These are phyloP conservation scores for Citrus trifoliata DNA, from an alignment of 345 rosid genomes.

Conservation along the genomic window DNA sequence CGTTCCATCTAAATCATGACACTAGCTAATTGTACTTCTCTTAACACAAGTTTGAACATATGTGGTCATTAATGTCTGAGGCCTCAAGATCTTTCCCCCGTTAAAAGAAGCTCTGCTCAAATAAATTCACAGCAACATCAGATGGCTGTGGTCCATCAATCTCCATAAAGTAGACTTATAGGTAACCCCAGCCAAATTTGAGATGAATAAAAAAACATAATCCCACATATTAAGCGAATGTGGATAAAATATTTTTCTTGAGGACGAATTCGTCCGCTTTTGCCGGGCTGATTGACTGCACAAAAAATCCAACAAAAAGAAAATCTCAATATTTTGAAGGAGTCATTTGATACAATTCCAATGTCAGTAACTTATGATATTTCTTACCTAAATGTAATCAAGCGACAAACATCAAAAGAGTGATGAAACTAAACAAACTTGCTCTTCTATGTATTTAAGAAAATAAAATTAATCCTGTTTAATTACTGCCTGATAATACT, in stretches of 20 bases:
- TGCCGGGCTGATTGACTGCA: constrained; percentile 81
- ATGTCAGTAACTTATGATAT: background rate
- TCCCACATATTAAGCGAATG: constrained; percentile 35
- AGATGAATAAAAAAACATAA: constrained; percentile 1
- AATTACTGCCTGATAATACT: background rate
- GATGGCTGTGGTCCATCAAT: background rate
- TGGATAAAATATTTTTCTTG: constrained; percentile 69
- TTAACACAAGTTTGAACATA: background rate
- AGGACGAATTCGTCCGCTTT: constrained; percentile 84
- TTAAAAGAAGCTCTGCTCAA: constrained; percentile 5
- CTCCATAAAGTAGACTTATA: background rate
- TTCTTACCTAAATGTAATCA: background rate
- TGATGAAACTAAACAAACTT: background rate
- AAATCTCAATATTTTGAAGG: background rate
- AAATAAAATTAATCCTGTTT: background rate
- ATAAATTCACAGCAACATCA: background rate
- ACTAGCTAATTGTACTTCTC: background rate
- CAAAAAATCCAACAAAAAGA: background rate
- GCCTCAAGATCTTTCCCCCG: constrained; percentile 6
- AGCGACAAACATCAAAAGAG: background rate
- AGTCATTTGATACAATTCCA: background rate
- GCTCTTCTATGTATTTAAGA: background rate
- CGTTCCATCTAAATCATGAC: background rate
- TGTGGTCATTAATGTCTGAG: background rate
- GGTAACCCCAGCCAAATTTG: background rate